Conservation (phyloP, 1,139 yeast species). For the Pichia sp. region DNA sequence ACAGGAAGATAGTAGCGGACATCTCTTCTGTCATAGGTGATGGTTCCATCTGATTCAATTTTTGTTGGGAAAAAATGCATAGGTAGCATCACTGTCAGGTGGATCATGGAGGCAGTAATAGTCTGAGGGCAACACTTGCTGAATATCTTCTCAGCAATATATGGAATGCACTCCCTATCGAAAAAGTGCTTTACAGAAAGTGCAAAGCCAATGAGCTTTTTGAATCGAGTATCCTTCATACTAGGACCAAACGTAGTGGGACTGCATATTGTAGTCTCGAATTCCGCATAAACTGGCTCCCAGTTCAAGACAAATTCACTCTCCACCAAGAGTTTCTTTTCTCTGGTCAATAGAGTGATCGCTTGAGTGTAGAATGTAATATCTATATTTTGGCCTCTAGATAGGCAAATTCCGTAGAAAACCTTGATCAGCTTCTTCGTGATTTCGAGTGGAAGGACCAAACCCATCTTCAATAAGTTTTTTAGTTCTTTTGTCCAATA, state of each 20-base stretch:
- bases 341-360: conserved; percentile 52
- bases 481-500: conserved; percentile 88
- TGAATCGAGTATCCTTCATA: conserved; percentile 30
- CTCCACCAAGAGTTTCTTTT: conserved; percentile 35
- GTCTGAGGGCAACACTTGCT: conserved; percentile 48
- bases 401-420: conserved; percentile 64
- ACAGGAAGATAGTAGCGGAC: conserved; percentile 54
- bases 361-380: conserved; percentile 58
- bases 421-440: conserved; percentile 61
- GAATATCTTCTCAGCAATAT: conserved; percentile 29
- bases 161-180: conserved; percentile 23
- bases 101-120: conserved; percentile 50
- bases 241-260: conserved; percentile 36
- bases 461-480: conserved; percentile 74
- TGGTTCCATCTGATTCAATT: conserved; percentile 11
- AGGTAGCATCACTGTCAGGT: conserved; percentile 52
- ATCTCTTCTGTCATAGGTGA: conserved; percentile 32
- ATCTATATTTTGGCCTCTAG: conserved; percentile 67
- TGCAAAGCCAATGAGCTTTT: conserved; percentile 32
- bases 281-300: conserved; percentile 37
- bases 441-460: conserved; percentile 66
- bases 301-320: conserved; percentile 46
- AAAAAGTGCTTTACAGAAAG: conserved; percentile 34
- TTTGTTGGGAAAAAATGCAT: conserved; percentile 19
- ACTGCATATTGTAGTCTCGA: conserved; percentile 41